Percentiles rank a stretch among this genome's conserved stretches.
These are phyloP conservation scores for Glycine soja DNA, from an alignment of 306 rosid species.

Conservation along the genomic window DNA sequence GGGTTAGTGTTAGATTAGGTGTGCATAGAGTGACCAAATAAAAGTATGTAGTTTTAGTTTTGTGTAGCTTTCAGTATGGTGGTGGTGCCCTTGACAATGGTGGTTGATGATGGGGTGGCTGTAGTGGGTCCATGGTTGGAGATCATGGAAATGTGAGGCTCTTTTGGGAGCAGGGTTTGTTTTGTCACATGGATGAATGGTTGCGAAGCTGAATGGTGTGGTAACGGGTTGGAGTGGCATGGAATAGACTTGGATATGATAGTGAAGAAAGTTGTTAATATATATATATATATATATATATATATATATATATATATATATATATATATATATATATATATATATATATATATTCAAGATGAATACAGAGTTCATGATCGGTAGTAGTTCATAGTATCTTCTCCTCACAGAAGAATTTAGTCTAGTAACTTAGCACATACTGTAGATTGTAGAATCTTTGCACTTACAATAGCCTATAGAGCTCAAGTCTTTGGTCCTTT, in stretches of 20 bases:
- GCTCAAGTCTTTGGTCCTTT: conserved; percentile 21
- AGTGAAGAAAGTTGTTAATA: conserved; percentile 43
- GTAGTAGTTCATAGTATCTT: conserved; percentile 31
- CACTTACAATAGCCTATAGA: conserved; percentile 40
- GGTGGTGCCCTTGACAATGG: conserved; percentile 35
- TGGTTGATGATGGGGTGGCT: conserved; percentile 44
- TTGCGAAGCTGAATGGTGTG: conserved; percentile 47
- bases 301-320: no score
- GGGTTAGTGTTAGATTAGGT: conserved; percentile 48
- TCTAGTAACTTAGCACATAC: conserved; percentile 47
- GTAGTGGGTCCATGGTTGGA: no score
- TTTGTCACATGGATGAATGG: conserved; percentile 40
- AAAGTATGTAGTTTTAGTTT: conserved; percentile 54
- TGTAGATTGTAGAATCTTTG: conserved; percentile 45
- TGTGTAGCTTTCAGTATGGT: conserved; percentile 48
- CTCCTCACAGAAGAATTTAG: conserved; percentile 32
- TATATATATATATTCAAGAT: conserved; percentile 32
- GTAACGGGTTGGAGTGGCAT: conserved; percentile 41
- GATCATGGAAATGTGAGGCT: conserved; percentile 36
- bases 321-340: no score
- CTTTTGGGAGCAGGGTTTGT: conserved; percentile 38
- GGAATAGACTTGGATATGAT: conserved; percentile 43
- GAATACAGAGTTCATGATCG: conserved; percentile 32
- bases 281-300: no score
- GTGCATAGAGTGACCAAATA: conserved; percentile 65